Conservation (phyloP, 345 rosid genomes). For the Acer yangbiense region DNA sequence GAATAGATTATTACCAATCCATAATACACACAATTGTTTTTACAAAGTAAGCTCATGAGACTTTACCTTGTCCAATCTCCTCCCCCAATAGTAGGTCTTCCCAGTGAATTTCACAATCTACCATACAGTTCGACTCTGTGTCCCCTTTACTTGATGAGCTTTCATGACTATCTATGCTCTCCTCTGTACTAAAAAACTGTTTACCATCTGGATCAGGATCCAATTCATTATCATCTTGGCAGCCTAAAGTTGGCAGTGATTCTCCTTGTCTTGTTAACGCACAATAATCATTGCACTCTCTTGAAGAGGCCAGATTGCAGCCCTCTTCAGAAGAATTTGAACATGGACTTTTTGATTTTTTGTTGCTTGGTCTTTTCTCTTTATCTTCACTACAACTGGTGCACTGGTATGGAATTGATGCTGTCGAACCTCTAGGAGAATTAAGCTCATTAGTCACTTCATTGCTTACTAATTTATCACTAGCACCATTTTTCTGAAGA, state of each 20-base stretch:
- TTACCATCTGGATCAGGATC: slow-evolving; percentile 39
- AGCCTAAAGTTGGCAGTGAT: slow-evolving; percentile 26
- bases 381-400: slow-evolving; percentile 21
- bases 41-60: slow-evolving; percentile 12
- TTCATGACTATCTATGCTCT: slow-evolving; percentile 40
- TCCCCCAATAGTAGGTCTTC: slow-evolving; percentile 71
- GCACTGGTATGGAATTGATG: slow-evolving; percentile 29
- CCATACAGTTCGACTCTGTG: slow-evolving; percentile 32
- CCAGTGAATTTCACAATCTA: slow-evolving; percentile 71
- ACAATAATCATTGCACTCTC: slow-evolving; percentile 32
- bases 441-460: slow-evolving; percentile 20
- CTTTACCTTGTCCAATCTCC: slow-evolving; percentile 81
- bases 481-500: slow-evolving; percentile 21
- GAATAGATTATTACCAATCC: slow-evolving; percentile 5
- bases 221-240: slow-evolving; percentile 33
- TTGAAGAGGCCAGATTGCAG: slow-evolving; percentile 26
- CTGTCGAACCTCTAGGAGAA: slow-evolving; percentile 24
- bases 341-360: slow-evolving; percentile 26
- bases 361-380: slow-evolving; percentile 23
- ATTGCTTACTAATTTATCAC: slow-evolving; percentile 21
- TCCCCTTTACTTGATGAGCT: slow-evolving; percentile 53
- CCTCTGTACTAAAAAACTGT: slow-evolving; percentile 36
- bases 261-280: slow-evolving; percentile 30
- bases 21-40: not conserved
- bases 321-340: slow-evolving; percentile 35